Base-by-base conservation (phyloP, 2,329 filamentous ascomycete genomes). In the Claviceps humidiphila region DNA sequence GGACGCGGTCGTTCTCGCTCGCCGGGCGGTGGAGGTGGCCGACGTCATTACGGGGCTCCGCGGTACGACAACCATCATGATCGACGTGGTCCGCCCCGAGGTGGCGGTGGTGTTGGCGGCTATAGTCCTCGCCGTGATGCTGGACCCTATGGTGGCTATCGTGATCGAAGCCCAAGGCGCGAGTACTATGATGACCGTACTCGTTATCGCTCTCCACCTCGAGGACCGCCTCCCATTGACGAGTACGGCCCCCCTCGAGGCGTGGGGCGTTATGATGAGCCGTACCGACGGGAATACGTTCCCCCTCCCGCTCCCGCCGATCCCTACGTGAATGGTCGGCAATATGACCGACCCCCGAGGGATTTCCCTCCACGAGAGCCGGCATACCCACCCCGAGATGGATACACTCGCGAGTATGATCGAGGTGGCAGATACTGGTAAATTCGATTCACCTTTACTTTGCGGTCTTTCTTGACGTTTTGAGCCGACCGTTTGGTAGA, bases 161-260 rank as follows among this genome's bases (percentile, higher is more conserved):
- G 91, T 65, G 89, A 94, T 64, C 84, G 90, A 61, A 91, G 88
- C 63, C 85, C 85, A 53, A 84, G 85, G 55, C 84, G 88, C 59
- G 86, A 91, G 55, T 95, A 95, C 71, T 95, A 96, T 69, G 84
- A 88, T 47, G 87, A 91, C 57, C 82, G 85, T 64, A 82, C 86
- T 60, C 80, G 84, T 49, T 89, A 90, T 63, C 84, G 88, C 53
- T 89, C 87, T 53, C 88, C 89, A 55, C 85, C 86, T 45, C 84
- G 86, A 58, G 84, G 85, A 22, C 53, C 53, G 6, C 43, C 51
- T 22, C 83, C 85, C 45, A 75, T 86, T 57, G 85, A 90, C 56
- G 89, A 95, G 63, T 93, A 95, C 55, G 71, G 71, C 60, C 81
- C 82, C 51, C 81, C 82, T 57, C 79, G 85, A 56, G 75, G 78